Evolutionary conservation across 495 filamentous ascomycete species (phyloP).

Genomic region (Melanomma pulvis-pyrius): DNA sequence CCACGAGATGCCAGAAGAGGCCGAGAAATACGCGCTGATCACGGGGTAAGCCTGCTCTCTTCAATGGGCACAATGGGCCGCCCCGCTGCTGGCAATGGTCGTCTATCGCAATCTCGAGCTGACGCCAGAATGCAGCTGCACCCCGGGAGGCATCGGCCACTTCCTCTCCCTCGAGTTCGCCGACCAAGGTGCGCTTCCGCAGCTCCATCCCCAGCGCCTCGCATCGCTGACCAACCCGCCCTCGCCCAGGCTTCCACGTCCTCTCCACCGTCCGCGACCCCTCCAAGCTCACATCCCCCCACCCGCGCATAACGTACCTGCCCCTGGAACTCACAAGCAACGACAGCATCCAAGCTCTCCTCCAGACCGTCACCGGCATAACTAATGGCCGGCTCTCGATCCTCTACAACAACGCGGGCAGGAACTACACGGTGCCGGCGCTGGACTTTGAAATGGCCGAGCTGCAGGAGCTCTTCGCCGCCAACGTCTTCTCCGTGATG

Average conservation of each 20-base stretch:
- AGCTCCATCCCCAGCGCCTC: neutral
- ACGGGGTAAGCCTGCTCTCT: conserved; percentile 33
- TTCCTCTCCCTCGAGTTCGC: conserved; percentile 60
- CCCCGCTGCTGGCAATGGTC: neutral
- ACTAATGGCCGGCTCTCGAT: conserved; percentile 57
- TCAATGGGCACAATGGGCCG: neutral
- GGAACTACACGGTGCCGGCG: conserved; percentile 65
- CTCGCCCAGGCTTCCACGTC: conserved; percentile 50
- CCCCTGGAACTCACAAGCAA: conserved; percentile 56
- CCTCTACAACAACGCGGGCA: conserved; percentile 65
- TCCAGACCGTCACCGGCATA: conserved; percentile 48
- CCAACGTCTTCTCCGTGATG: conserved; percentile 65
- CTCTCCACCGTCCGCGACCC: conserved; percentile 61
- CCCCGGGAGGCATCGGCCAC: conserved; percentile 62
- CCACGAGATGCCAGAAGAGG: conserved; percentile 9
- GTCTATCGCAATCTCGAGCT: neutral
- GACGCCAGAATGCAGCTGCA: conserved; percentile 49
- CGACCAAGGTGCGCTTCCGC: conserved; percentile 41
- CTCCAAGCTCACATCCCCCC: conserved; percentile 51
- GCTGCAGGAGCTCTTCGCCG: conserved; percentile 56
- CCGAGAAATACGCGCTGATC: conserved; percentile 31
- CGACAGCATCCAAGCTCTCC: conserved; percentile 53
- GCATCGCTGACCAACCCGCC: neutral
- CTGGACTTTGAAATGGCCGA: conserved; percentile 59
- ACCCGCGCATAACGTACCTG: conserved; percentile 57